These are phyloP conservation scores for Aspergillus sp. DNA, from an alignment of 2,329 filamentous ascomycete species.

Conservation along the genomic window DNA sequence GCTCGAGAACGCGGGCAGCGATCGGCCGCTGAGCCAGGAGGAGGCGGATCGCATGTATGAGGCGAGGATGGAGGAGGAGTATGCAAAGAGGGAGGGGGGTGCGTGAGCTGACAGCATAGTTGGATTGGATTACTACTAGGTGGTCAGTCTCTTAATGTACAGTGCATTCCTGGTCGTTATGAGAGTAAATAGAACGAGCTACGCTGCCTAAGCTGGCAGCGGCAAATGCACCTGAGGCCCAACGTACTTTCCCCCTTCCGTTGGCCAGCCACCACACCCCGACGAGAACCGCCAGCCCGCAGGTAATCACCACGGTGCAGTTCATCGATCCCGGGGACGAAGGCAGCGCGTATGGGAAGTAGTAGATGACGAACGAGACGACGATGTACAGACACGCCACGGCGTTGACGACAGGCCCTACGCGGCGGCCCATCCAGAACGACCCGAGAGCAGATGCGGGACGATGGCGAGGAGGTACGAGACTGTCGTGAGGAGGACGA, in stretches of 20 bases:
- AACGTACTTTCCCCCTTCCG: conserved; percentile 8
- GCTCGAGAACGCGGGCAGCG: conserved; percentile 10
- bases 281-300: conserved; percentile 39
- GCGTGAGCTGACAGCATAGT: no score
- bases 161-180: no score
- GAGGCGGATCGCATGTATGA: conserved; percentile 37
- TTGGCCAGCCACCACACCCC: conserved; percentile 29
- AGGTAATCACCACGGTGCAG: conserved; percentile 39
- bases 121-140: no score
- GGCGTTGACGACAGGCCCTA: conserved; percentile 40
- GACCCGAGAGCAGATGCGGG: conserved; percentile 37
- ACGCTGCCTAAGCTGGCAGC: no score
- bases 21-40: conserved; percentile 27
- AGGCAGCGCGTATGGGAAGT: conserved; percentile 41
- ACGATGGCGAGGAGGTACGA: conserved; percentile 43
- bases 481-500: conserved; percentile 42
- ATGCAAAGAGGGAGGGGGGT: conserved; percentile 37
- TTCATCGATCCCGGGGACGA: conserved; percentile 40
- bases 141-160: no score
- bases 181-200: no score
- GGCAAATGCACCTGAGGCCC: no score
- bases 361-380: conserved; percentile 46
- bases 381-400: conserved; percentile 41
- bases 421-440: conserved; percentile 43
- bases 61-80: conserved; percentile 40